Evolutionary conservation across 1,284 basidiomycete species (phyloP).

Genomic region (Thecaphora frezii): DNA sequence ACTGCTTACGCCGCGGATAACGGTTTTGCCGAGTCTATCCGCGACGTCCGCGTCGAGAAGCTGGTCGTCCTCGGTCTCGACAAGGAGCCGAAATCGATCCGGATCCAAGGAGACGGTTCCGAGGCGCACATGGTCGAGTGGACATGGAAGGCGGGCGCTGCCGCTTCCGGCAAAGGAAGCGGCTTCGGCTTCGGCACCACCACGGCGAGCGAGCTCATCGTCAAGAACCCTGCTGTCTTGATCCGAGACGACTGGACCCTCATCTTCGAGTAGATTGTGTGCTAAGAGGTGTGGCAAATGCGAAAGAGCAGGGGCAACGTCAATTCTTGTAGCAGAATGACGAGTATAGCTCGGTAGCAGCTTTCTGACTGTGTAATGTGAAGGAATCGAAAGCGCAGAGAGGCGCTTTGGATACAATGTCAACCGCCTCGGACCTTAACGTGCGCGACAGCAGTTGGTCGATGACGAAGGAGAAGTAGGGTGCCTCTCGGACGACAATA

Average conservation of each 20-base stretch:
- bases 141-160: conserved; percentile 27
- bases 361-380: too few species aligned
- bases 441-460: too few species aligned
- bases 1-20: conserved; percentile 24
- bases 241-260: conserved; percentile 46
- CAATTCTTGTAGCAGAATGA: too few species aligned
- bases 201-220: conserved; percentile 39
- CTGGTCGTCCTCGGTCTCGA: conserved; percentile 52
- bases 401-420: too few species aligned
- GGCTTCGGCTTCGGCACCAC: conserved; percentile 10
- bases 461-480: too few species aligned
- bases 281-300: too few species aligned
- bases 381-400: too few species aligned
- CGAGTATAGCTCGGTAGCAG: too few species aligned
- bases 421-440: too few species aligned
- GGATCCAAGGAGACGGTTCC: conserved; percentile 4
- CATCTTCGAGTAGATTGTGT: conserved; percentile 26
- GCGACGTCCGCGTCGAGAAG: conserved; percentile 49
- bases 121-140: conserved; percentile 20
- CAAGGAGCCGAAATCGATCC: conserved; percentile 23
- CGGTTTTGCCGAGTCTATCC: conserved; percentile 39
- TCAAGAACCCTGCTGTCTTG: conserved; percentile 47
- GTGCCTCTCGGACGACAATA: too few species aligned
- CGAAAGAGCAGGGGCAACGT: too few species aligned
- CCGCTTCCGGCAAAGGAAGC: conserved; percentile 14